Evolutionary conservation across 2,329 filamentous ascomycete species (phyloP), one percentile per base, ranked within the genome.

Genomic region (Pestalotiopsis sp.): DNA sequence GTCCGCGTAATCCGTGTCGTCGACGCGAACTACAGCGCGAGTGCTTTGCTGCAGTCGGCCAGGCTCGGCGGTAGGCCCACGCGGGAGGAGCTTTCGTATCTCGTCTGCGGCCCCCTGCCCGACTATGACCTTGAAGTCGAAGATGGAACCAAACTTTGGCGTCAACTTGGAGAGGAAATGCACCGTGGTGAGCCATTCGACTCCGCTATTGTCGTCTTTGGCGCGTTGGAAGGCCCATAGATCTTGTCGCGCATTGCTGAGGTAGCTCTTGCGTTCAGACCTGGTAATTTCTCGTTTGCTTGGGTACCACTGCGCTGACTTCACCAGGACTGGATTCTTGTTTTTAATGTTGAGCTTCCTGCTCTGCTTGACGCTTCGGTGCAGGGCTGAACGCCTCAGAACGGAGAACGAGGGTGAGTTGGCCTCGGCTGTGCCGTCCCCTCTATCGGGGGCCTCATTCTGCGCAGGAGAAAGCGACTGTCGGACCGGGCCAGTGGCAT

Each of bases 81-180:
- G 71, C 14, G 71, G 73, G 13, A 77, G 70, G 2, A 67, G 12
- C 36, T 68, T 56, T 6, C 70, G 73, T n/a, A 75, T 72, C 57
- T 75, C 70, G 17, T 69, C 71, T 6, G 74, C 73, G 13, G 71
- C 69, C n/a, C 61, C 69, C 59, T 61, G 75, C 20, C 74, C 74
- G 36, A 79, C 72, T n/a, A 72, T 68, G 9, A 78, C 70, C 49
- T 73, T 75, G 67, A 78, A 75, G 67, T 77, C 67, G 36, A 76
- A 64, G 39, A 70, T 67, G 41, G 73, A 69, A 14, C 71, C 73
- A 13, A 73, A 71, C 5, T 70, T 69, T 9, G 70, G 74, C 13
- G 75, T 78, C 58, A 77, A 67, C 45, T 71, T 72, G 5, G 74
- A 58, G 72, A 79, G 73, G 20, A 75, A 72, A 31, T 70, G 57